Evolutionary conservation across 2,329 filamentous ascomycete genomes (phyloP), one percentile per base, ranked within the genome.

Genomic region (Grosmannia penicillata): DNA sequence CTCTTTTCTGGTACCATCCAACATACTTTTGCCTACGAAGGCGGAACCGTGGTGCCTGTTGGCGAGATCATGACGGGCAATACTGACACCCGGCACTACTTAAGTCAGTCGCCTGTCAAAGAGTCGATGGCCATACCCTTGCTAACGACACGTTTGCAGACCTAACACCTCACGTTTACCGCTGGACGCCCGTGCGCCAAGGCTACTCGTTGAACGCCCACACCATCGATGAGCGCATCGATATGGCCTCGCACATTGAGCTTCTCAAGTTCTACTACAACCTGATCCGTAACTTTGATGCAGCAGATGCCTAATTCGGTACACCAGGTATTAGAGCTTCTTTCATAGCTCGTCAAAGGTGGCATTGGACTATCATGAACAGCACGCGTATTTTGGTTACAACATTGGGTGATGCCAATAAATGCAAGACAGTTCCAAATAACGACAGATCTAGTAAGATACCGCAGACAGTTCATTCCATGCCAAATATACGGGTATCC

Each of bases 61-160:
- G 68, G 69, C 0, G 64, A 64, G 0, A 56, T 68, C n/a, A 61
- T 63, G 54, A 62, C 60, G 5, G 66, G 63, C 2, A 70, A 68
- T 43, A 70, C 66, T 0, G 66, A 70, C 46, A 67, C 65, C 1
- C 51, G 58, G 23, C 64, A 58, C 37, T 70, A 66, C 45, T 30
- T 39, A 8, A 30, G 41, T 43, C 15, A 9, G 32, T 37, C 17
- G 6, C n/a, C 7, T n/a, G 10, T 30, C 8, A 6, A n/a, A 9
- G 8, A 11, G 8, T 19, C n/a, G n/a, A n/a, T n/a, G n/a, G n/a
- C n/a, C n/a, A n/a, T n/a, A n/a, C n/a, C n/a, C n/a, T 7, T 33
- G 8, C 33, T 34, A 13, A 37, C 34, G 5, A 15, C 7, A 36
- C 3, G n/a, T n/a, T n/a, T n/a, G n/a, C n/a, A 44, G 51, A 53